Evolutionary conservation across 164 flowering plant species (phyloP), one percentile per base, ranked within the genome.

Genomic region (Magnolia changhungtana): DNA sequence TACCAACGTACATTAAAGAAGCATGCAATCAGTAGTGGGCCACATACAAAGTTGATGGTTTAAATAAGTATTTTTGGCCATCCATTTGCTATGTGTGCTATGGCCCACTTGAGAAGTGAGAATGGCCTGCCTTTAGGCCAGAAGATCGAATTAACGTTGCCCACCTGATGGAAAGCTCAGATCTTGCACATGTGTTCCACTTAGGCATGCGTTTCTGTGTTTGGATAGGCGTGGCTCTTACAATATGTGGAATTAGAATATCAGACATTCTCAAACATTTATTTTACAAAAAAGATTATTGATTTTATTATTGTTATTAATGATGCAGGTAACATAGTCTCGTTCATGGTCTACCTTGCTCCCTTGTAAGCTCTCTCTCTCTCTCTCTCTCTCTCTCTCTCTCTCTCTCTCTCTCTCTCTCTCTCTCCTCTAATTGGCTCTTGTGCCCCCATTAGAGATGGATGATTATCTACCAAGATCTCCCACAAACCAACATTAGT

Each of bases 291-390:
- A 51, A 16, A 24, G 7, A 24, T 20, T 51, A 52, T 16, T 72
- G 24, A 74, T 37, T 13, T 64, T 20, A 9, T 37, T 65, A 29
- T 11, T 21, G 16, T 4, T 24, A 19, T 24, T 67, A n/a, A 21
- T 72, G 10, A 14, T 72, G 10, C 74, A 88, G 91, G 91, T 49
- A 89, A 87, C 76, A n/a, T 86, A 29, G 72, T 85, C 75, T 86
- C 89, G 11, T 78, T 87, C 74, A 78, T 82, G 81, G 90, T 87
- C 21, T 86, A 80, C 82, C 86, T 89, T 50, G 79, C 91, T 20
- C 91, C 91, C 72, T 9, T 85, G 91, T 89, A 83, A 87, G 89
- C 23, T 8, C 13, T 68, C 10, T 49, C 19, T 55, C 61, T 55
- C 61, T 55, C 59, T 55, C 59, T 9, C 37, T 31, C 37, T 31